Conservation (phyloP, 2,329 filamentous ascomycete species). For the Fusarium globosum region DNA sequence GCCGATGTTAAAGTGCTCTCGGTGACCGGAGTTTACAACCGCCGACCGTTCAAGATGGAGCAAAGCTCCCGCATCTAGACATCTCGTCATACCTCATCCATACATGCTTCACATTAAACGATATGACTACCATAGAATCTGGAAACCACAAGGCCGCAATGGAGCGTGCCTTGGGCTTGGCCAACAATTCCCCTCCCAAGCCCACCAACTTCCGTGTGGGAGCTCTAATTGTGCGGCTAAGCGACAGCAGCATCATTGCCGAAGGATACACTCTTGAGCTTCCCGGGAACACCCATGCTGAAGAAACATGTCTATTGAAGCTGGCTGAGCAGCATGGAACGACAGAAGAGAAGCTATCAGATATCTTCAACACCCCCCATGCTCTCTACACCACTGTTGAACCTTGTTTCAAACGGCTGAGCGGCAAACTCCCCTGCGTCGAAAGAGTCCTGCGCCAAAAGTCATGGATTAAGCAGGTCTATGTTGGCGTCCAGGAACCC, state of each 20-base stretch:
- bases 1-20: slow-evolving; percentile 40
- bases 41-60: slow-evolving; percentile 23
- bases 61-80: not conserved
- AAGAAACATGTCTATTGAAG: slow-evolving; percentile 91
- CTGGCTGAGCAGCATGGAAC: slow-evolving; percentile 61
- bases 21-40: slow-evolving; percentile 35
- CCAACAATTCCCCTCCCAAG: slow-evolving; percentile 82
- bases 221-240: slow-evolving; percentile 78
- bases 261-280: slow-evolving; percentile 93
- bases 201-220: slow-evolving; percentile 95
- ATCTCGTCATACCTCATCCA: not conserved
- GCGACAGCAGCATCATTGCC: slow-evolving; percentile 70
- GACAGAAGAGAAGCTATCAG: slow-evolving; percentile 65
- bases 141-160: slow-evolving; percentile 67
- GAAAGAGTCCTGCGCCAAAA: slow-evolving; percentile 77
- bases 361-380: slow-evolving; percentile 48
- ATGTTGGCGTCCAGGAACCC: slow-evolving; percentile 89
- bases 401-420: slow-evolving; percentile 79
- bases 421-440: slow-evolving; percentile 81
- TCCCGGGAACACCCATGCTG: slow-evolving; percentile 93
- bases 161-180: slow-evolving; percentile 78
- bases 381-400: slow-evolving; percentile 93
- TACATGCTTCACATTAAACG: not conserved
- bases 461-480: slow-evolving; percentile 77
- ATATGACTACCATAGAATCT: slow-evolving; percentile 41